A percentile compares a stretch with the other conserved stretches of the same genome.
Evolutionary conservation across 2,329 filamentous ascomycete species (phyloP).

Genomic region (Phoma herbarum): DNA sequence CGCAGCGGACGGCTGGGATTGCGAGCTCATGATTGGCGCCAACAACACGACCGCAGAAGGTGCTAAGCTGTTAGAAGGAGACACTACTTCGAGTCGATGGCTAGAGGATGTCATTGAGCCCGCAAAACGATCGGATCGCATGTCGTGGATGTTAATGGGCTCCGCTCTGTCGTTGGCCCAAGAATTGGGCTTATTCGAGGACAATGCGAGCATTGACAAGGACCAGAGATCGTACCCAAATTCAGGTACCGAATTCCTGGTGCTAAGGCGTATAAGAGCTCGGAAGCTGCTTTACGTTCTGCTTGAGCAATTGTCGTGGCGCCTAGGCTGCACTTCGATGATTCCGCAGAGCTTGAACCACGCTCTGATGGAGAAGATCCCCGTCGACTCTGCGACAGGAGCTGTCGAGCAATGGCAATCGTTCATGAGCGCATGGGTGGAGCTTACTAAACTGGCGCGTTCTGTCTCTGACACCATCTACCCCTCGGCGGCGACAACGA

Average conservation of each 20-base stretch:
- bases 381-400: slow-evolving; percentile 48
- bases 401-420: slow-evolving; percentile 58
- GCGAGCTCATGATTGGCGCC: slow-evolving; percentile 58
- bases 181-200: slow-evolving; percentile 62
- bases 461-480: slow-evolving; percentile 65
- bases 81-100: slow-evolving; percentile 56
- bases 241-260: slow-evolving; percentile 40
- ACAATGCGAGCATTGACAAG: slow-evolving; percentile 49
- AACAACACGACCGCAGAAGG: slow-evolving; percentile 52
- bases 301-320: slow-evolving; percentile 61
- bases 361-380: slow-evolving; percentile 52
- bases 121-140: slow-evolving; percentile 63
- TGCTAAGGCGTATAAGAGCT: slow-evolving; percentile 46
- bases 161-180: slow-evolving; percentile 63
- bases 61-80: slow-evolving; percentile 46
- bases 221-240: slow-evolving; percentile 48
- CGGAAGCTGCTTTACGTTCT: slow-evolving; percentile 55
- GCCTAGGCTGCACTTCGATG: slow-evolving; percentile 62
- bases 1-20: slow-evolving; percentile 64
- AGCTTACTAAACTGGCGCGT: slow-evolving; percentile 56
- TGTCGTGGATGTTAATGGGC: slow-evolving; percentile 69
- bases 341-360: slow-evolving; percentile 58
- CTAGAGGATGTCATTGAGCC: slow-evolving; percentile 64
- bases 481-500: slow-evolving; percentile 54
- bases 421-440: slow-evolving; percentile 62